A percentile compares a stretch with the other conserved stretches of the same genome.
phyloP scores from a whole-genome alignment of 2,329 filamentous ascomycete genomes.

The Aspergillus tamarii region DNA sequence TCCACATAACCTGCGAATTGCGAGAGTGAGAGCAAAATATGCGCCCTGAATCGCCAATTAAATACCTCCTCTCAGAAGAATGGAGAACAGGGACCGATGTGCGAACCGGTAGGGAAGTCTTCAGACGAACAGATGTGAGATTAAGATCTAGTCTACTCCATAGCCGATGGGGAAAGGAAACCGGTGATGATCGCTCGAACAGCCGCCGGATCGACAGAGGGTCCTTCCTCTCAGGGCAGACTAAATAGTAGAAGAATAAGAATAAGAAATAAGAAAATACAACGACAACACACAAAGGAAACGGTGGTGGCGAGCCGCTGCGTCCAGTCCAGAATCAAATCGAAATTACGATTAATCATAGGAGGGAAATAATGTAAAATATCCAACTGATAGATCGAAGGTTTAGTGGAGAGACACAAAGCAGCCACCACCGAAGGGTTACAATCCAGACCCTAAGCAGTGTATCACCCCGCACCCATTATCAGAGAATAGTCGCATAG shows the following conservation, averaged over 20 bases:
- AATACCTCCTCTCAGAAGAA: no score
- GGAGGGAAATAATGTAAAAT: neutral
- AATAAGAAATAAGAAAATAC: neutral
- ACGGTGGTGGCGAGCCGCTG: neutral
- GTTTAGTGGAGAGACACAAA: neutral
- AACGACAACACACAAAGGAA: neutral
- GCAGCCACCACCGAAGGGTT: neutral
- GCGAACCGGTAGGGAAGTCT: no score
- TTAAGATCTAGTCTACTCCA: neutral
- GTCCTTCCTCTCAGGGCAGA: neutral
- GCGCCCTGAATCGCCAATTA: neutral
- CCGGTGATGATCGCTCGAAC: neutral
- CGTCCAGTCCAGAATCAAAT: neutral
- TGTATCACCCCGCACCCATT: neutral
- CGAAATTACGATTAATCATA: neutral
- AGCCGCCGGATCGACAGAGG: constrained; percentile 7
- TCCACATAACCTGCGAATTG: neutral
- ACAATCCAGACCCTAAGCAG: neutral
- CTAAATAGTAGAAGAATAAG: neutral
- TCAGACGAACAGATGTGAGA: neutral
- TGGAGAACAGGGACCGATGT: no score
- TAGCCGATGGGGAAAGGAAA: neutral
- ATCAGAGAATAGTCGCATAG: neutral
- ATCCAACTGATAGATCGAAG: constrained; percentile 1
- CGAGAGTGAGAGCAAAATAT: neutral